Percentiles rank a stretch among this genome's conserved stretches.
Evolutionary conservation across 2,329 filamentous ascomycete genomes (phyloP).

Genomic region (Pseudocercospora musae): DNA sequence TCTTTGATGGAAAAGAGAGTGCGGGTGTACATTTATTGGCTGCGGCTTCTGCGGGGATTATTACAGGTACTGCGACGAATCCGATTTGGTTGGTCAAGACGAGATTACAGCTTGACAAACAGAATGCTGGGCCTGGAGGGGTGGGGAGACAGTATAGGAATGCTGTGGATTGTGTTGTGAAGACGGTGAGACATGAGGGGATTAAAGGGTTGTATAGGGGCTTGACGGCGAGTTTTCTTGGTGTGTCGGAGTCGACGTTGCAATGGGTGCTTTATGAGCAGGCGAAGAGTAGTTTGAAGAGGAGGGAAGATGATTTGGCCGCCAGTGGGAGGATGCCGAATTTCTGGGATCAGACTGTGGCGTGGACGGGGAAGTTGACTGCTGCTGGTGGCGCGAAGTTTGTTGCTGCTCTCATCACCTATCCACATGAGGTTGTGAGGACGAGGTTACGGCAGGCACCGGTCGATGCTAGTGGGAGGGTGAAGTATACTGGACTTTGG

Average conservation of each 20-base stretch:
- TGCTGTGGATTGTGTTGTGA: conserved; percentile 79
- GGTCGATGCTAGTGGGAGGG: conserved; percentile 47
- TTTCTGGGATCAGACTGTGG: conserved; percentile 69
- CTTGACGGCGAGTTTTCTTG: conserved; percentile 85
- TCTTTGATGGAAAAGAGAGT: conserved; percentile 67
- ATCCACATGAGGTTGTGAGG: conserved; percentile 87
- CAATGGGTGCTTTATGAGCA: conserved; percentile 96
- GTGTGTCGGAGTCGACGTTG: conserved; percentile 85
- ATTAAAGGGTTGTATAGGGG: conserved; percentile 81
- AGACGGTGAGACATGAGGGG: conserved; percentile 78
- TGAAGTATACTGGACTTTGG: conserved; percentile 83
- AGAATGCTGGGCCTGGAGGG: conserved; percentile 58
- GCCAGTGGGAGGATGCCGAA: conserved; percentile 61
- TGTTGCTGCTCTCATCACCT: conserved; percentile 77
- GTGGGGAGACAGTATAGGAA: conserved; percentile 73
- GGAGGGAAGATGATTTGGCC: conserved; percentile 56
- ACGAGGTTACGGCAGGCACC: conserved; percentile 84
- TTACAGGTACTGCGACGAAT: conserved; percentile 87
- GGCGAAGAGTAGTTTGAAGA: conserved; percentile 71
- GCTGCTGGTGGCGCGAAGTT: conserved; percentile 84
- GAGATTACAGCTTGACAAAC: conserved; percentile 85
- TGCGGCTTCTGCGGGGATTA: conserved; percentile 73
- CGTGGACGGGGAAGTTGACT: conserved; percentile 74
- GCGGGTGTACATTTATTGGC: conserved; percentile 75
- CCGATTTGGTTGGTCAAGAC: conserved; percentile 98